Base-by-base conservation (phyloP, 352 stramenopile genomes). In the Globisporangium uncinulatum region DNA sequence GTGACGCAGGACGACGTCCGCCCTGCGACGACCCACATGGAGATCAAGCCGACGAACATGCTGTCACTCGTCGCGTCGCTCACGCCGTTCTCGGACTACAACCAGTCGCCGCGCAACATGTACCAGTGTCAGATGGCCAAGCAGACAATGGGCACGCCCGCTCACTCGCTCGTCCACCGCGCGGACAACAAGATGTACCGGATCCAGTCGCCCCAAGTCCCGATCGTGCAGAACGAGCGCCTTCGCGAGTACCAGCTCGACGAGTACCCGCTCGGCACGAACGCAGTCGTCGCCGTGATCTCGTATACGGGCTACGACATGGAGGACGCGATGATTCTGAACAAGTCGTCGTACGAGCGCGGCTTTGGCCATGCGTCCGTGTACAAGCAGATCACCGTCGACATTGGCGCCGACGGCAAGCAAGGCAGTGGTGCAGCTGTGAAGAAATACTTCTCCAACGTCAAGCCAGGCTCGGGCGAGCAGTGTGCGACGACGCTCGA, bases 51-150 rank as follows among this genome's bases (percentile, higher is more conserved):
- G 6, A 98, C 92, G n/a, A 99, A 98, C 70, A 99, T 99, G 97
- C 78, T 99, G 32, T 99, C 93, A 71, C 78, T 99, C 29, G 97
- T 99, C 51, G 97, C 97, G 13, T 99, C 95, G 61, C 71, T 99
- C 53, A 99, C 97, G 34, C 97, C 97, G 11, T 99, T 99, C 73
- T 98, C 89, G 2, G 97, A 99, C 77, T 99, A 99, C 77, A 99
- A 99, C 76, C 98, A 99, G 81, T 98, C 86, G 29, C 98, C 98
- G 41, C 82, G 97, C 71, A 99, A 99, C 77, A 99, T 99, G 97
- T 99, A 98, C 72, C 97, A 99, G 86, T 99, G 97, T 66, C 97
- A 99, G 78, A 99, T 99, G 98, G 98, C 96, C 41, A 99, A 99
- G 79, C 98, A 99, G 73, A 99, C 97, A 3, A 99, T 99, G 97